These are phyloP conservation scores for Trichoderma cornu-damae DNA, from an alignment of 2,329 filamentous ascomycete species.

Conservation along the genomic window DNA sequence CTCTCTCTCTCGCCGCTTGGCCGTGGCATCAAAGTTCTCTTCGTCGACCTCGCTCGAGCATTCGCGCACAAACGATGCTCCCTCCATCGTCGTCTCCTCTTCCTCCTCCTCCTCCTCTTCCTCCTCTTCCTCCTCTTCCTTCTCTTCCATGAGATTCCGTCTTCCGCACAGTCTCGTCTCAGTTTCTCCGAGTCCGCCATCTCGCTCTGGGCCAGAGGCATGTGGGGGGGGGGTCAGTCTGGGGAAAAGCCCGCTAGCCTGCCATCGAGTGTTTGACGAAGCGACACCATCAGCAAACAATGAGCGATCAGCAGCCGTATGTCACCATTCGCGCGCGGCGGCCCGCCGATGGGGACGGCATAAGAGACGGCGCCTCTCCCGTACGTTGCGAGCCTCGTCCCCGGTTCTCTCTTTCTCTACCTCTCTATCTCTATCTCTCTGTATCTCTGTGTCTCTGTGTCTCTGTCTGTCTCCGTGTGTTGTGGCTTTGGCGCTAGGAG, in stretches of 20 bases:
- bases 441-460: not conserved
- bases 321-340: constrained; percentile 49
- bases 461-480: too few relatives aligned
- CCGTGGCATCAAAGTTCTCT: constrained; percentile 2
- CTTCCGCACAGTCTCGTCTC: not conserved
- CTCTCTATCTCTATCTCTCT: not conserved
- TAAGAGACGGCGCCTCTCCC: constrained; percentile 45
- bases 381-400: constrained; percentile 26
- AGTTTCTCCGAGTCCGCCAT: not conserved
- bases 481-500: too few relatives aligned
- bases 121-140: too few relatives aligned
- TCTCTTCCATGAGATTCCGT: too few relatives aligned
- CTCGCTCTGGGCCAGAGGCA: constrained; percentile 2
- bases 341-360: constrained; percentile 42
- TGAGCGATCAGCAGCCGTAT: constrained; percentile 46
- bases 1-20: constrained; percentile 10
- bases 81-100: too few relatives aligned
- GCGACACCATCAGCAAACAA: constrained; percentile 24
- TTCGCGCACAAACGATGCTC: constrained; percentile 1
- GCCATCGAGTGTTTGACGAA: constrained; percentile 1
- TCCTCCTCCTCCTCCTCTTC: too few relatives aligned
- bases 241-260: constrained; percentile 2
- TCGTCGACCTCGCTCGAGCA: not conserved
- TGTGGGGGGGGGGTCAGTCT: constrained; percentile 12
- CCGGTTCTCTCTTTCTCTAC: not conserved